Conservation (phyloP, 2,329 filamentous ascomycete species). For the Fusarium fujikuroi region DNA sequence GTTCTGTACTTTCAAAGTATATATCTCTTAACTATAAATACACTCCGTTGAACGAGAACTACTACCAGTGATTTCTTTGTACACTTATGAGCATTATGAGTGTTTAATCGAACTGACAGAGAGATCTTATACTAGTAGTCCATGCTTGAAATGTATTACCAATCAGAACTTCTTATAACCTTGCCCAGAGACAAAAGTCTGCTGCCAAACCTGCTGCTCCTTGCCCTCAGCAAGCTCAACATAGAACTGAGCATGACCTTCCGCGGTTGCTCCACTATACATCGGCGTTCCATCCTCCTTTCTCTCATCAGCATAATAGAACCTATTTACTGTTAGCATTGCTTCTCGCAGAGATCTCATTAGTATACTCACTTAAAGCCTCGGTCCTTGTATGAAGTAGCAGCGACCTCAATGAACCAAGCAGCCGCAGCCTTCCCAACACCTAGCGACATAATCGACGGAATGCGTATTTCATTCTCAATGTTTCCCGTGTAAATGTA, state of each 20-base stretch:
- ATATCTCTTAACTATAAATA: conserved; percentile 13
- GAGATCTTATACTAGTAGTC: background rate
- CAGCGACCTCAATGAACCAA: conserved; percentile 2
- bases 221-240: background rate
- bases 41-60: conserved; percentile 5
- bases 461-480: background rate
- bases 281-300: conserved; percentile 8
- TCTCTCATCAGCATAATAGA: conserved; percentile 28
- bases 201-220: conserved; percentile 4
- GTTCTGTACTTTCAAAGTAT: background rate
- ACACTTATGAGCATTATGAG: fast-evolving
- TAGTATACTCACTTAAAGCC: background rate
- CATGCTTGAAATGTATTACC: too few relatives aligned
- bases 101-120: fast-evolving
- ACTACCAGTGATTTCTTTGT: fast-evolving
- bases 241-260: conserved; percentile 7
- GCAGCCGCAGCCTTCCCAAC: conserved; percentile 15
- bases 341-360: fast-evolving
- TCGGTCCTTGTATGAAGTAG: background rate
- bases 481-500: conserved; percentile 15
- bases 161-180: conserved; percentile 12
- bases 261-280: background rate
- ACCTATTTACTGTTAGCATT: background rate
- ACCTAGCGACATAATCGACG: background rate
- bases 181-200: conserved; percentile 14